These are phyloP conservation scores for Hypoxylon subgilvum DNA, from an alignment of 495 filamentous ascomycete species.

Conservation along the genomic window DNA sequence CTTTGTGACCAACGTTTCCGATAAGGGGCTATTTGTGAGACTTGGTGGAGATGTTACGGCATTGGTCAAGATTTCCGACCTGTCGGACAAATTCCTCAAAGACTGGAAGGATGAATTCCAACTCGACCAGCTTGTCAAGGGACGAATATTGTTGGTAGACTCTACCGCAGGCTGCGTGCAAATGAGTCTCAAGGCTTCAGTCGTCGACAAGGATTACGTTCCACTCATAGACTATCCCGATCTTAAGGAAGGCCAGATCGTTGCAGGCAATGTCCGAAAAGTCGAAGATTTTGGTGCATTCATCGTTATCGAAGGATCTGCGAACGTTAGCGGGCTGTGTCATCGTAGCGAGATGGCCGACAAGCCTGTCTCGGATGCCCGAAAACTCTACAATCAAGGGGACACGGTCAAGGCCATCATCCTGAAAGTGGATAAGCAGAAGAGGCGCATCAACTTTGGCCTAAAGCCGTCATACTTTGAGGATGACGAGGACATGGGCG, in stretches of 20 bases:
- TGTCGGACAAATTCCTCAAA: conserved; percentile 89
- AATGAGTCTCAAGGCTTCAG: conserved; percentile 84
- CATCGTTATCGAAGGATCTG: conserved; percentile 82
- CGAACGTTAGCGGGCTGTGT: conserved; percentile 88
- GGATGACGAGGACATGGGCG: conserved; percentile 61
- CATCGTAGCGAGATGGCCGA: conserved; percentile 91
- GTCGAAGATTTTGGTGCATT: conserved; percentile 95
- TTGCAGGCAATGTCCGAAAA: conserved; percentile 89
- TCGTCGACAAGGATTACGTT: conserved; percentile 79
- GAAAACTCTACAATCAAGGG: conserved; percentile 82
- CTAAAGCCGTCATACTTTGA: conserved; percentile 92
- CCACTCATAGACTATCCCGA: conserved; percentile 71
- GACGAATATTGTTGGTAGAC: conserved; percentile 75
- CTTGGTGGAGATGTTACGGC: conserved; percentile 81
- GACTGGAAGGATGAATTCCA: conserved; percentile 93
- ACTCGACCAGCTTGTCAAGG: conserved; percentile 85
- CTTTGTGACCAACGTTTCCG: conserved; percentile 84
- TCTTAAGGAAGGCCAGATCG: conserved; percentile 74
- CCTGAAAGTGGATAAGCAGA: conserved; percentile 73
- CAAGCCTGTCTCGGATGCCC: conserved; percentile 74
- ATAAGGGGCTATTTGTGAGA: conserved; percentile 83
- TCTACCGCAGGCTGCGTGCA: conserved; percentile 70
- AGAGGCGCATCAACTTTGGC: conserved; percentile 81
- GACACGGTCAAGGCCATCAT: conserved; percentile 91
- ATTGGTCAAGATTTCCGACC: conserved; percentile 80